Evolutionary conservation across 176 grass and related monocot species (phyloP).

Genomic region (Secale cereale): DNA sequence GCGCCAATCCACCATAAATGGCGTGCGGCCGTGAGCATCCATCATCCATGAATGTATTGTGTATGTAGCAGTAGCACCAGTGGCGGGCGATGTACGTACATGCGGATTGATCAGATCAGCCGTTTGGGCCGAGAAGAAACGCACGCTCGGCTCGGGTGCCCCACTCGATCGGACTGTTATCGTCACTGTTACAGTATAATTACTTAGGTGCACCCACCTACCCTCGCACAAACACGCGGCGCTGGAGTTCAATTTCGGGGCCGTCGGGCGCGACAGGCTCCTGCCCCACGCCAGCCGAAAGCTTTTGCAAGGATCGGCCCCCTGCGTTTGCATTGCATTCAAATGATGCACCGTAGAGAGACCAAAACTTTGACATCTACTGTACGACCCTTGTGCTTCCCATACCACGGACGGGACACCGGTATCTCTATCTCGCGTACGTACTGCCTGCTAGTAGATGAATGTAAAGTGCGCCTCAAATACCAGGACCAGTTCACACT

Average conservation of each 20-base stretch:
- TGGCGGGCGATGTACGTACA: too few species aligned
- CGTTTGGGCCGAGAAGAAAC: too few species aligned
- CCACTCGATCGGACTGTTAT: too few species aligned
- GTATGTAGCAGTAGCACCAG: too few species aligned
- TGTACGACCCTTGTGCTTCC: neutral
- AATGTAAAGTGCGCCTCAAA: neutral
- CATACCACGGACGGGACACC: neutral
- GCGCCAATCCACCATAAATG: too few species aligned
- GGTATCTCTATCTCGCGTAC: neutral
- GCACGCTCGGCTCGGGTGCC: too few species aligned
- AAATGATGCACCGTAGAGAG: neutral
- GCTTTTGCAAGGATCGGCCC: neutral
- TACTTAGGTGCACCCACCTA: neutral
- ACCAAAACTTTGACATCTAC: neutral
- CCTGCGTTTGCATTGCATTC: neutral
- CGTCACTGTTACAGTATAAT: too few species aligned
- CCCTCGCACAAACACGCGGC: neutral
- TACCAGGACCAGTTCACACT: neutral
- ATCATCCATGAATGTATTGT: too few species aligned
- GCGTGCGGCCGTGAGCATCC: too few species aligned
- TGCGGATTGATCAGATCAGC: too few species aligned
- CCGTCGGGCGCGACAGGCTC: neutral
- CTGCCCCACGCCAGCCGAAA: neutral
- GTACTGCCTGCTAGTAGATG: neutral
- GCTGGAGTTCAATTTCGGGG: neutral